phyloP scores from a whole-genome alignment of 1,139 yeast species.

The Nakaseomyces kungkrabaensis region DNA sequence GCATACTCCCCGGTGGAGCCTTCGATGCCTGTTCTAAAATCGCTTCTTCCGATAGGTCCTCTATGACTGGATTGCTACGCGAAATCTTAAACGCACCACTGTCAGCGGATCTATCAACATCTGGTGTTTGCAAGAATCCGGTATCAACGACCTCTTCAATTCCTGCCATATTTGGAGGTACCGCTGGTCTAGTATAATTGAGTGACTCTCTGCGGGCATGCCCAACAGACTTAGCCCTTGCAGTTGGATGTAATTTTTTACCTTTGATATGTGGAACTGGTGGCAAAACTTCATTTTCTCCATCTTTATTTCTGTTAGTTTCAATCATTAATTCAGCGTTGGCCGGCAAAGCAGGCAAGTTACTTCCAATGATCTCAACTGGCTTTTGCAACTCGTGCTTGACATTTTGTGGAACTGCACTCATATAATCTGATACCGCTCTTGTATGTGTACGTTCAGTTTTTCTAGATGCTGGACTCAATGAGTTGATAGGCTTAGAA shows the following conservation, averaged over 20 bases:
- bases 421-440: constrained; percentile 31
- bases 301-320: background rate
- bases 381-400: background rate
- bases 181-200: constrained; percentile 28
- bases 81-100: constrained; percentile 11
- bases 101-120: constrained; percentile 47
- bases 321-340: constrained; percentile 22
- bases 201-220: constrained; percentile 56
- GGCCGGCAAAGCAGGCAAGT: constrained; percentile 21
- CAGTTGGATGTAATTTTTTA: constrained; percentile 60
- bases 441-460: constrained; percentile 27
- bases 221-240: constrained; percentile 79
- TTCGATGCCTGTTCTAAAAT: constrained; percentile 54
- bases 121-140: constrained; percentile 57
- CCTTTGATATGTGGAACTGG: constrained; percentile 1
- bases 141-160: constrained; percentile 29
- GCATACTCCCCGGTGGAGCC: constrained; percentile 72
- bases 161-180: constrained; percentile 29
- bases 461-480: background rate
- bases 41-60: constrained; percentile 45
- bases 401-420: constrained; percentile 11
- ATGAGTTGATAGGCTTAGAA: constrained; percentile 7
- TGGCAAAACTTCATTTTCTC: constrained; percentile 8
- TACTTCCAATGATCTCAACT: constrained; percentile 5
- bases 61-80: constrained; percentile 6